Evolutionary conservation across 116 monocot species (phyloP).

Genomic region (Papilionanthe hybrid): DNA sequence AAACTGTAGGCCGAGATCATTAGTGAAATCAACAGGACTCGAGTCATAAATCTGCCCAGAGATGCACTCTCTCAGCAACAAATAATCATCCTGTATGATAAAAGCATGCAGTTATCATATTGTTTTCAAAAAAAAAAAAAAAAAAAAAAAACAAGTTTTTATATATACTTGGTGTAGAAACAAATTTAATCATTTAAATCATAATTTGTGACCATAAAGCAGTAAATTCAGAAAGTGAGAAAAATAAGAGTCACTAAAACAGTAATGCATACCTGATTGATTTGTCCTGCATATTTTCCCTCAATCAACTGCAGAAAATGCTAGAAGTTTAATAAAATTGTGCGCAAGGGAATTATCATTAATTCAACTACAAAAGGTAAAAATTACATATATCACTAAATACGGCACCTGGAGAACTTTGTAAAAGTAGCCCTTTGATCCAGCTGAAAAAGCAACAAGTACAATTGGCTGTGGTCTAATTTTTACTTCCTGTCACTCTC

Average conservation of each 20-base stretch:
- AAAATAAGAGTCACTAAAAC: neutral
- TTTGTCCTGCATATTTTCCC: conserved; percentile 37
- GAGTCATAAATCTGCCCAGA: conserved; percentile 97
- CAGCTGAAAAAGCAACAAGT: conserved; percentile 46
- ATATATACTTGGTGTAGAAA: neutral
- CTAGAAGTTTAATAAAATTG: neutral
- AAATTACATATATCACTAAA: neutral
- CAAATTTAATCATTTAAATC: neutral
- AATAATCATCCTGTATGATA: conserved; percentile 60
- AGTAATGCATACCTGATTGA: conserved; percentile 19
- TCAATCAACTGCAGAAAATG: conserved; percentile 34
- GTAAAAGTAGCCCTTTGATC: conserved; percentile 52
- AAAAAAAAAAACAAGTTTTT: neutral
- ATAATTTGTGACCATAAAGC: neutral
- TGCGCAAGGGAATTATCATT: neutral
- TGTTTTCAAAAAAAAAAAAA: neutral
- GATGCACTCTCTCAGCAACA: conserved; percentile 55
- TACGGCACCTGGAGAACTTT: conserved; percentile 48
- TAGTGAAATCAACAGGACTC: conserved; percentile 69
- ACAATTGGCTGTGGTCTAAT: conserved; percentile 41
- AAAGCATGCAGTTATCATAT: neutral
- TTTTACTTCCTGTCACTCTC: conserved; percentile 45
- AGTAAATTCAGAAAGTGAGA: neutral
- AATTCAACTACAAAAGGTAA: neutral
- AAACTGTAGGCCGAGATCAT: conserved; percentile 43